Evolutionary conservation across 768 basidiomycete species (phyloP).

Genomic region (Rhodotorula sphaerocarpa): DNA sequence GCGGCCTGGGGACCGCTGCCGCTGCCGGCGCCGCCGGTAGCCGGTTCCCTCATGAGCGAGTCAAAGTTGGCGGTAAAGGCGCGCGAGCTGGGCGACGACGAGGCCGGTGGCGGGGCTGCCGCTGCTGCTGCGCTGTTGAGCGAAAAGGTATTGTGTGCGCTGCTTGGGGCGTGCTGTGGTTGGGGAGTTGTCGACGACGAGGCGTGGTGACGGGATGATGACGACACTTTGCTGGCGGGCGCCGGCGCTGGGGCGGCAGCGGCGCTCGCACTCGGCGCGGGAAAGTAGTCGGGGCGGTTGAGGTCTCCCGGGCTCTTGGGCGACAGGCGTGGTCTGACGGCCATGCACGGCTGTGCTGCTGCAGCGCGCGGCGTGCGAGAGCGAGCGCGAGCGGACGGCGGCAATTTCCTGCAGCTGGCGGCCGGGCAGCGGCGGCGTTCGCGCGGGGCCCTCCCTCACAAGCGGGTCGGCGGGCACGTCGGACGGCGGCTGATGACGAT

Average conservation of each 20-base stretch:
- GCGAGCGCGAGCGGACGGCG: neutral
- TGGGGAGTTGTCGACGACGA: neutral
- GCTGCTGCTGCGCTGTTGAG: slow-evolving; percentile 47
- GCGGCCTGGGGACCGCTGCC: too few species aligned
- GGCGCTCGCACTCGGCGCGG: neutral
- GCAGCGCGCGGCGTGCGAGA: neutral
- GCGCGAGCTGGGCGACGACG: slow-evolving; percentile 11
- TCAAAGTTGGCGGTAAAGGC: slow-evolving; percentile 25
- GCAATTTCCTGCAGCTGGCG: too few species aligned
- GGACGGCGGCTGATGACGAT: too few species aligned
- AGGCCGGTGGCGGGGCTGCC: neutral
- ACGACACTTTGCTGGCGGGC: neutral
- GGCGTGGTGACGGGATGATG: neutral
- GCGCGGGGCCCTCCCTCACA: too few species aligned
- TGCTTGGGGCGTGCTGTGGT: neutral
- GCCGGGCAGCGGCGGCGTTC: too few species aligned
- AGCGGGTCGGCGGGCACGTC: too few species aligned
- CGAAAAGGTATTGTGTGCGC: slow-evolving; percentile 26
- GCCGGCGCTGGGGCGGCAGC: neutral
- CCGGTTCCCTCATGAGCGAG: slow-evolving; percentile 3
- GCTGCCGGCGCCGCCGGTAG: too few species aligned
- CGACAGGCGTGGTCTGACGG: slow-evolving; percentile 2
- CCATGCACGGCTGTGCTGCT: neutral
- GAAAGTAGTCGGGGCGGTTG: neutral
- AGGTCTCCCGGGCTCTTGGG: neutral